These are phyloP conservation scores for Kwoniella sp. DNA, from an alignment of 768 basidiomycete species.

Conservation along the genomic window DNA sequence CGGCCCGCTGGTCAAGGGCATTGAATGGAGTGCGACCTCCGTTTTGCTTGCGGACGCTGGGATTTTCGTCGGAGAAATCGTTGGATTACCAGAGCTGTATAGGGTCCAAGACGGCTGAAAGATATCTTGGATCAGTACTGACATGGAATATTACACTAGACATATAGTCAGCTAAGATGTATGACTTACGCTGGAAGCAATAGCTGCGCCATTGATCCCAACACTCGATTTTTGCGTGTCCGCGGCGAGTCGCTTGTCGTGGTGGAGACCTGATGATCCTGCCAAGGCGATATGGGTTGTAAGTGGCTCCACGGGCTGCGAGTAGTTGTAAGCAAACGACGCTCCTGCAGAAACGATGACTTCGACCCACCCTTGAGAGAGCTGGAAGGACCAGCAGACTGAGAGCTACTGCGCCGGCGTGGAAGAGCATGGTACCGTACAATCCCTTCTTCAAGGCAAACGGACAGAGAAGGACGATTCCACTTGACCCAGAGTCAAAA, in stretches of 20 bases:
- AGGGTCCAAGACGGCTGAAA: too few relatives aligned
- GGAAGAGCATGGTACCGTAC: neutral
- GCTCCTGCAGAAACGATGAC: too few relatives aligned
- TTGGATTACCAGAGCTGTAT: too few relatives aligned
- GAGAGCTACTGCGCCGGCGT: neutral
- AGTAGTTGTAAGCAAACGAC: neutral
- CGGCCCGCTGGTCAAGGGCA: neutral
- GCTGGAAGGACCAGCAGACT: neutral
- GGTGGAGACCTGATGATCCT: neutral
- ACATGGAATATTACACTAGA: too few relatives aligned
- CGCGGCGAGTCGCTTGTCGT: neutral
- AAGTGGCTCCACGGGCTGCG: neutral
- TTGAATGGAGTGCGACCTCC: neutral
- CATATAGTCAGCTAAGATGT: too few relatives aligned
- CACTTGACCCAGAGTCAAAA: too few relatives aligned
- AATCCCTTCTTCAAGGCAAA: too few relatives aligned
- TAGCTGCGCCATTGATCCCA: neutral
- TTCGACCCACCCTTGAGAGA: neutral
- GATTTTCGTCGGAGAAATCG: neutral
- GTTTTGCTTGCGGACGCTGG: neutral
- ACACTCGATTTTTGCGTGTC: neutral
- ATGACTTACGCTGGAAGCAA: neutral
- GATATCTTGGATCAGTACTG: too few relatives aligned
- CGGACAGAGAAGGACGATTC: too few relatives aligned
- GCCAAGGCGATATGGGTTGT: neutral